These are phyloP conservation scores for grape (Vitis vinifera) DNA, from an alignment of 164 flowering plant species.

Conservation along the genomic window DNA sequence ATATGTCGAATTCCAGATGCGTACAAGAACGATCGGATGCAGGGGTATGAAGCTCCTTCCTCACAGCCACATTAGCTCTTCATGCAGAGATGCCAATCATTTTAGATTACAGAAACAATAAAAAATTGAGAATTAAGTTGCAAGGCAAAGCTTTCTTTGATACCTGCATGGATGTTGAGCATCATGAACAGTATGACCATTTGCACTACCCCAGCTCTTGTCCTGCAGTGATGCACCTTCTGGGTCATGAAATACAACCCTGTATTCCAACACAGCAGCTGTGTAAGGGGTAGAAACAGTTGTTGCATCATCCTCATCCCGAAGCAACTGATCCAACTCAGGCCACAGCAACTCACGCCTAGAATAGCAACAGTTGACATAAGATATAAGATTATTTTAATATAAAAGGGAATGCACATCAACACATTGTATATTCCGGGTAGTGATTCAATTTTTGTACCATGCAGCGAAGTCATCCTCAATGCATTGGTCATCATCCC, in stretches of 20 bases:
- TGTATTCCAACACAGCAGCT: constrained; percentile 83
- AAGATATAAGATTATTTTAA: not conserved
- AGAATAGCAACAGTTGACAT: constrained; percentile 7
- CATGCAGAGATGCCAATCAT: constrained; percentile 20
- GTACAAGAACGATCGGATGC: constrained; percentile 94
- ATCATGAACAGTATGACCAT: constrained; percentile 83
- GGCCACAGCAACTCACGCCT: constrained; percentile 94
- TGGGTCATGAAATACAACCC: constrained; percentile 67
- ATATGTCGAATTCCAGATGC: constrained; percentile 91
- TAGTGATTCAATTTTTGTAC: constrained; percentile 33
- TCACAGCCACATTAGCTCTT: constrained; percentile 82
- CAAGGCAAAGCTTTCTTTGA: not conserved
- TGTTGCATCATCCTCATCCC: constrained; percentile 69
- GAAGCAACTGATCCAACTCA: constrained; percentile 85
- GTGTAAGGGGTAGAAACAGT: constrained; percentile 82
- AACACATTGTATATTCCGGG: not conserved
- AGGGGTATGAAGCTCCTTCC: constrained; percentile 86
- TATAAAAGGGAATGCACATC: not conserved
- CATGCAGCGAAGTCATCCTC: constrained; percentile 98
- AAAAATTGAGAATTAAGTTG: constrained; percentile 2
- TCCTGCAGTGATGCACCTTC: constrained; percentile 38
- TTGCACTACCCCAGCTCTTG: constrained; percentile 48
- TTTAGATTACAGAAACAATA: not conserved
- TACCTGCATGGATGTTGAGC: constrained; percentile 96
- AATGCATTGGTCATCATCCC: constrained; percentile 99